Percentiles rank a stretch among this genome's conserved stretches.
Conservation (phyloP, 2,329 filamentous ascomycete species). For the Emergomyces orientalis region DNA sequence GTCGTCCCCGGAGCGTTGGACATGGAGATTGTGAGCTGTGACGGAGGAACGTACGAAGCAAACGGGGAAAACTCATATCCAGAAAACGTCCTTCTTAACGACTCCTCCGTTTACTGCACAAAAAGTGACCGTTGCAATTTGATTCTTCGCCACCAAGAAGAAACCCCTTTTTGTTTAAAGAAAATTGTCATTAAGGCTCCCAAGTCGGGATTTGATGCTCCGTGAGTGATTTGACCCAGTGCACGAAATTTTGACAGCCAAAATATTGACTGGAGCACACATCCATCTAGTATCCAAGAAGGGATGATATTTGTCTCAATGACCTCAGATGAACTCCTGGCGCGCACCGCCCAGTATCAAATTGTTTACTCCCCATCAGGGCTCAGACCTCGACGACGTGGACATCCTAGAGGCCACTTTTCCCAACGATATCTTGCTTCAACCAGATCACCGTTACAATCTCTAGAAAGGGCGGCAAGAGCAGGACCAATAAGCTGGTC, state of each 20-base stretch:
- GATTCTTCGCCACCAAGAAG: constrained; percentile 69
- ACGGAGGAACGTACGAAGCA: constrained; percentile 60
- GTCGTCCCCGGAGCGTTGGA: constrained; percentile 70
- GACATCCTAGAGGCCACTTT: constrained; percentile 25
- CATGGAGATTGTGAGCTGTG: constrained; percentile 85
- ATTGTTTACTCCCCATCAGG: constrained; percentile 50
- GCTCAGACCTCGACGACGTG: constrained; percentile 21
- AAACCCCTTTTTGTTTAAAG: constrained; percentile 70
- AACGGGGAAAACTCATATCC: constrained; percentile 51
- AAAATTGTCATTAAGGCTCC: constrained; percentile 85
- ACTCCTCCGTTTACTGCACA: constrained; percentile 81
- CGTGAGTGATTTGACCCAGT: constrained; percentile 50
- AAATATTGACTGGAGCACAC: not conserved
- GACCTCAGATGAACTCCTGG: constrained; percentile 66
- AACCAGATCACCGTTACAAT: constrained; percentile 29
- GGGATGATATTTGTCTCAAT: constrained; percentile 89
- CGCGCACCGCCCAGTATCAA: constrained; percentile 63
- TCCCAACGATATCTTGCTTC: constrained; percentile 35
- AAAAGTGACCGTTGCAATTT: constrained; percentile 83
- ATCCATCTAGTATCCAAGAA: constrained; percentile 60
- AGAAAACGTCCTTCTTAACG: constrained; percentile 75
- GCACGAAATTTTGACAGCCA: constrained; percentile 1
- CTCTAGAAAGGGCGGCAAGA: constrained; percentile 24
- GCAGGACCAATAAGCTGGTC: constrained; percentile 19
- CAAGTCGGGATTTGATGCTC: constrained; percentile 64